phyloP scores from a whole-genome alignment of 805 yeast genomes.

The Jamesozyma hellenica region DNA sequence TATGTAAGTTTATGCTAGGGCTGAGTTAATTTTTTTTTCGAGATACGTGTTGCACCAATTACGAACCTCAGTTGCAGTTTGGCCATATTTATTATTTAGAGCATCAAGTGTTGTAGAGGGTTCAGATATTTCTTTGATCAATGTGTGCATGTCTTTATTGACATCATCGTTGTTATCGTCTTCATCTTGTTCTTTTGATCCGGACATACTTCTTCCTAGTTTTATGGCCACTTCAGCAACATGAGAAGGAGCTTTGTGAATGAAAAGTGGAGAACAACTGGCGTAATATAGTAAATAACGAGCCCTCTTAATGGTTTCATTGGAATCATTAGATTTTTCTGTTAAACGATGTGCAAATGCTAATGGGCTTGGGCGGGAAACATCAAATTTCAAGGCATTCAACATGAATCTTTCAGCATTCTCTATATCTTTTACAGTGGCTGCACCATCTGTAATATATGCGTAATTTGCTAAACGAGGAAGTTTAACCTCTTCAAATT shows the following conservation, averaged over 20 bases:
- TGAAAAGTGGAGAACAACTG: conserved; percentile 63
- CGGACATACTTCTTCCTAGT: conserved; percentile 51
- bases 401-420: conserved; percentile 74
- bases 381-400: conserved; percentile 58
- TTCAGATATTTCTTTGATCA: conserved; percentile 23
- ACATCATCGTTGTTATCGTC: conserved; percentile 13
- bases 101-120: conserved; percentile 26
- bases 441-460: conserved; percentile 79
- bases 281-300: conserved; percentile 73
- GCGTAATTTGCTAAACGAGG: conserved; percentile 81
- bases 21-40: no score
- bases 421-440: conserved; percentile 70
- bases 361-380: conserved; percentile 83
- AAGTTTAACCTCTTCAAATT: conserved; percentile 81
- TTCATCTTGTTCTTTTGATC: conserved; percentile 15
- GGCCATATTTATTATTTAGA: conserved; percentile 12
- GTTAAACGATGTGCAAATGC: conserved; percentile 79
- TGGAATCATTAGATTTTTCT: conserved; percentile 80
- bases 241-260: conserved; percentile 63
- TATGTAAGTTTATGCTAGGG: no score
- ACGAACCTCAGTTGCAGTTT: no score
- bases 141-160: conserved; percentile 11
- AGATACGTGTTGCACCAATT: no score
- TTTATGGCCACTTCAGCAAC: conserved; percentile 81
- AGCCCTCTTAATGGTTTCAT: conserved; percentile 71